A percentile compares a stretch with the other conserved stretches of the same genome.
phyloP scores from a whole-genome alignment of 23 red algal genomes.

The Gracilaria vermiculophylla region DNA sequence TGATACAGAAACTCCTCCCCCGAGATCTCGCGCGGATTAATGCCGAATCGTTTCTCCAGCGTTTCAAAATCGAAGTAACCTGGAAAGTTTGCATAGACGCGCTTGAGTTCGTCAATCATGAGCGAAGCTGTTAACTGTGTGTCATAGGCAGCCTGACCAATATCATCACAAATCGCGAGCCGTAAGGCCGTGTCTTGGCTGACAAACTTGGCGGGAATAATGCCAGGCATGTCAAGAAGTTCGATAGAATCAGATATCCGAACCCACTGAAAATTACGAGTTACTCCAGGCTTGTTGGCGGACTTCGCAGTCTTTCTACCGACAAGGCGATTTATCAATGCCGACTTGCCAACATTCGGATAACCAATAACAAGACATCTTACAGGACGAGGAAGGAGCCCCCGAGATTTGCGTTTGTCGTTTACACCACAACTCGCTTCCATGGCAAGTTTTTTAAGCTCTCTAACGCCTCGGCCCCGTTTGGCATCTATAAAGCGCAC shows the following conservation, averaged over 20 bases:
- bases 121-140: conserved; percentile 71
- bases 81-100: conserved; percentile 12
- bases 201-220: conserved; percentile 92
- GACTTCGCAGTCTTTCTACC: conserved; percentile 78
- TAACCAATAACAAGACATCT: conserved; percentile 89
- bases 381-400: conserved; percentile 80
- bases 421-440: conserved; percentile 70
- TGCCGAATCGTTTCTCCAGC: conserved; percentile 55
- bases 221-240: conserved; percentile 94
- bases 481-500: conserved; percentile 75
- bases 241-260: conserved; percentile 82
- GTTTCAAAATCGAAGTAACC: conserved; percentile 54
- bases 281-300: conserved; percentile 90
- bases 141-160: conserved; percentile 95
- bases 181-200: conserved; percentile 71
- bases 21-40: conserved; percentile 11
- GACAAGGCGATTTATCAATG: conserved; percentile 95
- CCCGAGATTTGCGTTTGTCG: conserved; percentile 74
- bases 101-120: conserved; percentile 67
- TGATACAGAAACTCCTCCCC: conserved; percentile 68
- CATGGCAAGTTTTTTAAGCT: conserved; percentile 62
- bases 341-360: conserved; percentile 98
- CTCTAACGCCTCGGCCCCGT: conserved; percentile 72
- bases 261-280: conserved; percentile 91
- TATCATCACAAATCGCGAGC: conserved; percentile 95